A percentile compares a stretch with the other conserved stretches of the same genome.
These are phyloP conservation scores for Russula vinacea DNA, from an alignment of 768 basidiomycete species.

Conservation along the genomic window DNA sequence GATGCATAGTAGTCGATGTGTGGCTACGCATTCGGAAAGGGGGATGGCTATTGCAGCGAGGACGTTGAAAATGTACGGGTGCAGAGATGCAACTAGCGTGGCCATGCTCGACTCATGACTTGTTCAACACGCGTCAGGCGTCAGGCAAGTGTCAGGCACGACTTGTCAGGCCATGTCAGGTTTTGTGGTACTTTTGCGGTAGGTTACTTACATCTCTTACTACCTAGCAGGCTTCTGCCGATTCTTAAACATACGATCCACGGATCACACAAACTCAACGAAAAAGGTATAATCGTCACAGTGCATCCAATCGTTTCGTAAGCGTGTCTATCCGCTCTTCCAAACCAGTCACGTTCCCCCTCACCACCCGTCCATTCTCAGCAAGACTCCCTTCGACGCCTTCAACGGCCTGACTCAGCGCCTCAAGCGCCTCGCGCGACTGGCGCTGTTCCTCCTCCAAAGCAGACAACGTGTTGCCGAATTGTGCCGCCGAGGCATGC, in stretches of 20 bases:
- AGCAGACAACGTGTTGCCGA: constrained; percentile 60
- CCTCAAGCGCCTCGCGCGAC: constrained; percentile 58
- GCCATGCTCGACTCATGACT: too few relatives aligned
- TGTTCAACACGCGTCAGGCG: too few relatives aligned
- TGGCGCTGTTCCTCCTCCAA: constrained; percentile 73
- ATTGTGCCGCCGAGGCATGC: constrained; percentile 78
- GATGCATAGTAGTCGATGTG: neutral
- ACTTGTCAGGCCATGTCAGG: too few relatives aligned
- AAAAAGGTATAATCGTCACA: constrained; percentile 19
- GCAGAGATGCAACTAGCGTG: too few relatives aligned
- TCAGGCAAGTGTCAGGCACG: too few relatives aligned
- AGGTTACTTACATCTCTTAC: too few relatives aligned
- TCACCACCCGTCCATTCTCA: constrained; percentile 67
- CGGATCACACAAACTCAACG: too few relatives aligned
- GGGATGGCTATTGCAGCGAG: neutral
- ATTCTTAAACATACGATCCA: too few relatives aligned
- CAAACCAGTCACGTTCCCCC: constrained; percentile 69
- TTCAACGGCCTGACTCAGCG: constrained; percentile 64
- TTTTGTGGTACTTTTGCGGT: too few relatives aligned
- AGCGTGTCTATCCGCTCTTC: constrained; percentile 56
- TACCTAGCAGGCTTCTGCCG: too few relatives aligned
- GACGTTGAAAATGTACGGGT: too few relatives aligned
- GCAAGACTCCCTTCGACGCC: constrained; percentile 73
- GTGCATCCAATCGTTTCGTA: constrained; percentile 43
- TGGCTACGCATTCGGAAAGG: neutral